These are phyloP conservation scores for Hylodesmum podocarpum DNA, from an alignment of 306 rosid genomes.

Conservation along the genomic window DNA sequence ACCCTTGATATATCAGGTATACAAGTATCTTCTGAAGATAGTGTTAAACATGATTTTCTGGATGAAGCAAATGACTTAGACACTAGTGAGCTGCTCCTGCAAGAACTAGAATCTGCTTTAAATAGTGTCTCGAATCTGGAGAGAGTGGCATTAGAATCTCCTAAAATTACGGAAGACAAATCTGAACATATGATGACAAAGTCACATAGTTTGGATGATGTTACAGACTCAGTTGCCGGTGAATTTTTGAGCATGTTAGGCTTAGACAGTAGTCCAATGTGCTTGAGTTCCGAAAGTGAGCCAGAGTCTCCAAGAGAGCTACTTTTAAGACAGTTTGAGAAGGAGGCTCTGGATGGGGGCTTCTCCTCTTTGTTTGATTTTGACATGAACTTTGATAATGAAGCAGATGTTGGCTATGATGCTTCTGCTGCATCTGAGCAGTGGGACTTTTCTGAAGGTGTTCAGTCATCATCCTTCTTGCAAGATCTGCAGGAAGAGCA, in stretches of 20 bases:
- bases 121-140: slow-evolving; percentile 60
- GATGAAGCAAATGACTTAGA: slow-evolving; percentile 39
- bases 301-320: slow-evolving; percentile 87
- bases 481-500: slow-evolving; percentile 56
- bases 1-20: slow-evolving; percentile 34
- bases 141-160: slow-evolving; percentile 60
- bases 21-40: slow-evolving; percentile 41
- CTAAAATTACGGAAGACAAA: slow-evolving; percentile 40
- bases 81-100: slow-evolving; percentile 61
- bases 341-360: slow-evolving; percentile 69
- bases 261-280: slow-evolving; percentile 52
- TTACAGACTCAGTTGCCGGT: slow-evolving; percentile 63
- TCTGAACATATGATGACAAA: slow-evolving; percentile 34
- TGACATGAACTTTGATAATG: slow-evolving; percentile 37
- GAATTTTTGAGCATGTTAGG: slow-evolving; percentile 79
- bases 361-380: slow-evolving; percentile 73
- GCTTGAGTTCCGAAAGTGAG: slow-evolving; percentile 67
- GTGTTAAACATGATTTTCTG: slow-evolving; percentile 30
- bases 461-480: slow-evolving; percentile 50
- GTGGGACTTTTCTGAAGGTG: slow-evolving; percentile 47
- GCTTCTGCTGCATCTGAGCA: slow-evolving; percentile 42
- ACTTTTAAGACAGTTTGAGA: slow-evolving; percentile 80
- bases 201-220: slow-evolving; percentile 63
- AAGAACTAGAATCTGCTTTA: slow-evolving; percentile 77
- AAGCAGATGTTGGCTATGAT: slow-evolving; percentile 39